Conservation (phyloP, 2,329 filamentous ascomycete genomes). For the Penicillium decumbens region DNA sequence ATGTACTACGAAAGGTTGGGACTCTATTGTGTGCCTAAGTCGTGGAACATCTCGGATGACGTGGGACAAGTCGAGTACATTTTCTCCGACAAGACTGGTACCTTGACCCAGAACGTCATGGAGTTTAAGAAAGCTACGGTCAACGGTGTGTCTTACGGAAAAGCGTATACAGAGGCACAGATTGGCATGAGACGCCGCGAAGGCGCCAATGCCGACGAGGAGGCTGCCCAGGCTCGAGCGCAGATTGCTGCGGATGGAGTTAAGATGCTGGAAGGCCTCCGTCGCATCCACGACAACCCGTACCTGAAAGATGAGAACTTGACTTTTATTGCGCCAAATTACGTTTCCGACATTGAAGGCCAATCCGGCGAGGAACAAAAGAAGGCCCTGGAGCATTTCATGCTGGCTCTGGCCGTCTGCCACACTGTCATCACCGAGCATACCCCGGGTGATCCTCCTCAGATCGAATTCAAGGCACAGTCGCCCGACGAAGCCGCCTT, state of each 20-base stretch:
- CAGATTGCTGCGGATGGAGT: slow-evolving; percentile 76
- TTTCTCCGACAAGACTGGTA: slow-evolving; percentile 92
- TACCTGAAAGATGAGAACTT: slow-evolving; percentile 85
- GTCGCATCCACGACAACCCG: slow-evolving; percentile 78
- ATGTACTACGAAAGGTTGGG: slow-evolving; percentile 98
- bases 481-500: slow-evolving; percentile 94
- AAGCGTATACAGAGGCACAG: slow-evolving; percentile 95
- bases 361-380: slow-evolving; percentile 72
- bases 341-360: slow-evolving; percentile 75
- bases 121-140: slow-evolving; percentile 98
- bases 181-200: slow-evolving; percentile 91
- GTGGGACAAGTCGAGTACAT: slow-evolving; percentile 98
- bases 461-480: slow-evolving; percentile 92
- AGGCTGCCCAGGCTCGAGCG: slow-evolving; percentile 64
- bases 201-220: slow-evolving; percentile 79
- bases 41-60: slow-evolving; percentile 98
- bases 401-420: slow-evolving; percentile 91
- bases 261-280: slow-evolving; percentile 65
- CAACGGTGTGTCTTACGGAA: slow-evolving; percentile 93
- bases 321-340: slow-evolving; percentile 89
- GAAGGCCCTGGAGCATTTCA: slow-evolving; percentile 77
- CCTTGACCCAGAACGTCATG: slow-evolving; percentile 89
- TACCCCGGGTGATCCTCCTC: slow-evolving; percentile 81
- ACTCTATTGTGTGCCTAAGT: slow-evolving; percentile 92
- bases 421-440: slow-evolving; percentile 93